Evolutionary conservation across 1,284 basidiomycete genomes (phyloP), one percentile per base, ranked within the genome.

Genomic region (Phellopilus nigrolimitatus): DNA sequence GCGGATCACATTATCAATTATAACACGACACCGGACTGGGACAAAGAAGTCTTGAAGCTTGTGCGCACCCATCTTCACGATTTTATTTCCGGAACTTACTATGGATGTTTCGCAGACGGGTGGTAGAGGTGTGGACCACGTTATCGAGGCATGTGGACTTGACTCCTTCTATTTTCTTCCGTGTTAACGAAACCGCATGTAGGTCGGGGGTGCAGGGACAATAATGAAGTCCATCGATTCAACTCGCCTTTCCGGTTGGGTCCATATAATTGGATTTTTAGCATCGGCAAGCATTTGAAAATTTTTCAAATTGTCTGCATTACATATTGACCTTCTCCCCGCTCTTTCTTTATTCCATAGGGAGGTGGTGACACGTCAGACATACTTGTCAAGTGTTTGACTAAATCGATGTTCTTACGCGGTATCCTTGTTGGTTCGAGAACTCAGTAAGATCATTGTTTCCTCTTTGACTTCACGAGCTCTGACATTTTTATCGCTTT

Each of bases 1-100:
- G 78, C 72, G 0, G 70, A 72, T 6, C 67, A 78, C 54, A 51
- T 73, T 7, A 76, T 83, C 64, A 84, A 85, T 62, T 84, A 84
- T 63, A 75, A 70, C 38, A 73, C 61, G 42, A 71, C 64, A 7
- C 74, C 75, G 0, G 64, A 81, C 34, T 84, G 80, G 81, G 74
- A 77, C 22, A 64, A 76, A 37, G 72, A 76, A 51, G 75, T 79
- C 2, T 53, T 74, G 38, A 70, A 70, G 43, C 66, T 80, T 5
- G 56, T 63, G 34, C n/a, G n/a, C n/a, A 39, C 60, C 49, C n/a
- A n/a, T n/a, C 8, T 36, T 10, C 21, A 40, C 36, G 25, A 25
- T 38, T 2, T 15, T 8, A 19, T 33, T 21, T n/a, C n/a, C n/a
- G n/a, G n/a, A n/a, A 24, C 19, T 42, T 27, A 30, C 17, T 37